These are phyloP conservation scores for Cyclotella baltica DNA, from an alignment of 108 stramenopile genomes.

Conservation along the genomic window DNA sequence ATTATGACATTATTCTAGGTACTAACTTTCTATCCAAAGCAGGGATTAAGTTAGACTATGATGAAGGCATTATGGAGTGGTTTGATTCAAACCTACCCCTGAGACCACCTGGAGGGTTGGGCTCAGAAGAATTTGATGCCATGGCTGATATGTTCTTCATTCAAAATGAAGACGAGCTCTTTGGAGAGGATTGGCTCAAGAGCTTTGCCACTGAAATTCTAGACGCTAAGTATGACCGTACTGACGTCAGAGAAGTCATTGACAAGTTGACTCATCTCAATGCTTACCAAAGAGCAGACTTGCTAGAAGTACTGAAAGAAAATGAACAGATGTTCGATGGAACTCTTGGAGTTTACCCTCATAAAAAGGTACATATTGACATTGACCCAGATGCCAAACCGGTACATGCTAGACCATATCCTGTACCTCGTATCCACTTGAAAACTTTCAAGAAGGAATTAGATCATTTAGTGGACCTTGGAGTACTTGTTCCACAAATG, in stretches of 20 bases:
- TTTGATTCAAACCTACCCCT: background rate
- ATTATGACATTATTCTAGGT: constrained; percentile 25
- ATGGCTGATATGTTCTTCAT: constrained; percentile 1
- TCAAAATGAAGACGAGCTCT: background rate
- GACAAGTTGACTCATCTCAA: constrained; percentile 44
- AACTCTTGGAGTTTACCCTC: constrained; percentile 46
- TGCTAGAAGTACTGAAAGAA: constrained; percentile 25
- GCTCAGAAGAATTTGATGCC: background rate
- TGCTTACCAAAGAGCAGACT: constrained; percentile 18
- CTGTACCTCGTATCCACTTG: constrained; percentile 24
- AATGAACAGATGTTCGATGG: constrained; percentile 38
- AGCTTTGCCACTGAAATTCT: constrained; percentile 30
- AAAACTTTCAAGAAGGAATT: constrained; percentile 40
- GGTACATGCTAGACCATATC: constrained; percentile 27
- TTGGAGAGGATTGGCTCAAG: background rate
- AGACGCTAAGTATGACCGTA: constrained; percentile 50
- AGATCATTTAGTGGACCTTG: constrained; percentile 13
- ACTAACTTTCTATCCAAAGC: constrained; percentile 7
- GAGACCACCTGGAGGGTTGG: background rate
- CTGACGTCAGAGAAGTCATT: constrained; percentile 26
- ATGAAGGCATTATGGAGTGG: background rate
- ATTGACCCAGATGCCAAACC: constrained; percentile 38
- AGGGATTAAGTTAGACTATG: constrained; percentile 6
- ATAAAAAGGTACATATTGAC: constrained; percentile 48
- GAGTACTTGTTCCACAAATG: constrained; percentile 5